Evolutionary conservation across 768 basidiomycete species (phyloP).

Genomic region (Strobilomyces confusus): DNA sequence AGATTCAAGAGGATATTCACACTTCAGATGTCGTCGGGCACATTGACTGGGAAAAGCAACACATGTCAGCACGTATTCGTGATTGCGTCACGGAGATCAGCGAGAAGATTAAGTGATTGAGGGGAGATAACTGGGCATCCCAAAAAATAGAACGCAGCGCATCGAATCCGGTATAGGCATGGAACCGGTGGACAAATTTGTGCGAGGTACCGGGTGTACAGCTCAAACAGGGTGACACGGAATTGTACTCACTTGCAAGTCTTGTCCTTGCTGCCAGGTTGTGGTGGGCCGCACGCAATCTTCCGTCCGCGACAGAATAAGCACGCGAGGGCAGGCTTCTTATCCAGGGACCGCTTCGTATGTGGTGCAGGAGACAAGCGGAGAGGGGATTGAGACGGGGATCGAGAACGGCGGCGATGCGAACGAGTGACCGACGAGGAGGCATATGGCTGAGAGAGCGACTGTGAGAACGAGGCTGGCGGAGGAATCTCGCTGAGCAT

Average conservation of each 20-base stretch:
- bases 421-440: constrained; percentile 17
- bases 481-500: constrained; percentile 17
- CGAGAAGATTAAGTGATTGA: constrained; percentile 21
- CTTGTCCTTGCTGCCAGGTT: constrained; percentile 47
- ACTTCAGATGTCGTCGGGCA: constrained; percentile 60
- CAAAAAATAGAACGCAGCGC: neutral
- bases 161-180: constrained; percentile 9
- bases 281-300: constrained; percentile 63
- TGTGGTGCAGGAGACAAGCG: constrained; percentile 24
- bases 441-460: constrained; percentile 11
- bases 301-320: constrained; percentile 65
- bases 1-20: constrained; percentile 69
- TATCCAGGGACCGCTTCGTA: constrained; percentile 31
- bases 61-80: constrained; percentile 21
- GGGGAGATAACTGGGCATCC: constrained; percentile 11
- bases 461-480: constrained; percentile 9
- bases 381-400: constrained; percentile 22
- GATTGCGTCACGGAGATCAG: constrained; percentile 26
- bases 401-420: constrained; percentile 22
- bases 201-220: constrained; percentile 1
- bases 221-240: neutral
- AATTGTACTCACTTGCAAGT: constrained; percentile 59
- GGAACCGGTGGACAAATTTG: constrained; percentile 13
- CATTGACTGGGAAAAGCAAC: constrained; percentile 54
- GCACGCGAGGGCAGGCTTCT: constrained; percentile 62